Percentiles rank a stretch among this genome's conserved stretches.
Conservation (phyloP, 78 protist species). For the Guillardia theta region DNA sequence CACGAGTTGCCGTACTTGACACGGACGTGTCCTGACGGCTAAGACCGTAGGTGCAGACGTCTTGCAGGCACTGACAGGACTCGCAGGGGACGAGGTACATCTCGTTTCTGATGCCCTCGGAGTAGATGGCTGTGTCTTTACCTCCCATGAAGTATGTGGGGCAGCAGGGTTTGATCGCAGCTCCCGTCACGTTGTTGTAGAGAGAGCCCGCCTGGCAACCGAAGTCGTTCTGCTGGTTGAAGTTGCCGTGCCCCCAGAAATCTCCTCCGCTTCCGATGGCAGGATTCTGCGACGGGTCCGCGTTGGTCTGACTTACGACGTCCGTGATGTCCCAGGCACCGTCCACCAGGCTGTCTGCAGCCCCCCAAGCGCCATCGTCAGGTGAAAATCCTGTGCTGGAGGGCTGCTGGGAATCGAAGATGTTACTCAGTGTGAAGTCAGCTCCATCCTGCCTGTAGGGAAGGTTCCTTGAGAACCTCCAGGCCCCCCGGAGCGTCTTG, state of each 20-base stretch:
- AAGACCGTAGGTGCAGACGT: too few species aligned
- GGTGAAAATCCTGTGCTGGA: too few species aligned
- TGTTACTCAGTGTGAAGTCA: too few species aligned
- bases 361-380: constrained; percentile 36
- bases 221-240: constrained; percentile 1
- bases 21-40: too few species aligned
- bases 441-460: too few species aligned
- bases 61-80: neutral
- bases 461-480: too few species aligned
- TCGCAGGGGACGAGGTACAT: neutral
- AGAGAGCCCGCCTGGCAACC: neutral
- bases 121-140: neutral
- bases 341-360: neutral
- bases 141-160: neutral
- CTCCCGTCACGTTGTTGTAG: too few species aligned
- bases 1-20: too few species aligned
- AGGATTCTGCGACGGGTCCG: too few species aligned
- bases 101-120: neutral
- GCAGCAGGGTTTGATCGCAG: neutral
- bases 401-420: too few species aligned
- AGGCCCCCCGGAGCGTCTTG: neutral
- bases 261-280: too few species aligned
- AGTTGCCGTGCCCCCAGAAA: constrained; percentile 40
- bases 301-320: neutral
- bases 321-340: neutral